Percentiles rank a stretch among this genome's conserved stretches.
These are phyloP conservation scores for Aspergillus sp. DNA, from an alignment of 2,329 filamentous ascomycete species.

Conservation along the genomic window DNA sequence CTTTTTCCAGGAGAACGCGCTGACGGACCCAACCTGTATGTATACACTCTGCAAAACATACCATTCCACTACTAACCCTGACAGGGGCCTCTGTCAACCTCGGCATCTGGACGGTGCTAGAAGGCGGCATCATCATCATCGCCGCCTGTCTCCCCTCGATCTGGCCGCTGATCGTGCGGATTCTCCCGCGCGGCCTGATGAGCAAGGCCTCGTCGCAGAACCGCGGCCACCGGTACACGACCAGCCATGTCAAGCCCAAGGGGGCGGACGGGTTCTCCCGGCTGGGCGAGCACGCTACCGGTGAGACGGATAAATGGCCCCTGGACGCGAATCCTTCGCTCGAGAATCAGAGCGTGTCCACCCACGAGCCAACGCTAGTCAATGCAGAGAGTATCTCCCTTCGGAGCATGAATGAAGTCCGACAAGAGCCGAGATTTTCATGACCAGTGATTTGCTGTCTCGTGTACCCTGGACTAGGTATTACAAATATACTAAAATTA, in stretches of 20 bases:
- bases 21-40: slow-evolving; percentile 17
- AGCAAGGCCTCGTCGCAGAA: slow-evolving; percentile 3
- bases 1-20: slow-evolving; percentile 10
- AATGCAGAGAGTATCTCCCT: not conserved
- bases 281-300: not conserved
- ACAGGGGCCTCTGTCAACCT: slow-evolving; percentile 18
- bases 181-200: slow-evolving; percentile 4
- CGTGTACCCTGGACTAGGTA: too few species aligned
- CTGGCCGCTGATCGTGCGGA: slow-evolving; percentile 17
- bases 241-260: slow-evolving; percentile 3
- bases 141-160: slow-evolving; percentile 19
- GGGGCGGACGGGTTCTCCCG: slow-evolving; percentile 4
- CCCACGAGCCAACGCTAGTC: not conserved
- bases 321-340: not conserved
- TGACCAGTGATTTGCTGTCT: not conserved
- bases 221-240: not conserved
- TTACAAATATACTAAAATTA: too few species aligned
- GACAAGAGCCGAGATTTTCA: not conserved
- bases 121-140: slow-evolving; percentile 21
- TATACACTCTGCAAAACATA: too few species aligned
- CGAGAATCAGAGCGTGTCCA: not conserved
- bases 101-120: slow-evolving; percentile 17
- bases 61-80: not conserved
- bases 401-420: not conserved
- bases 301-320: slow-evolving; percentile 2